Conservation (phyloP, 2,329 filamentous ascomycete genomes). For the Phialophora tarda region DNA sequence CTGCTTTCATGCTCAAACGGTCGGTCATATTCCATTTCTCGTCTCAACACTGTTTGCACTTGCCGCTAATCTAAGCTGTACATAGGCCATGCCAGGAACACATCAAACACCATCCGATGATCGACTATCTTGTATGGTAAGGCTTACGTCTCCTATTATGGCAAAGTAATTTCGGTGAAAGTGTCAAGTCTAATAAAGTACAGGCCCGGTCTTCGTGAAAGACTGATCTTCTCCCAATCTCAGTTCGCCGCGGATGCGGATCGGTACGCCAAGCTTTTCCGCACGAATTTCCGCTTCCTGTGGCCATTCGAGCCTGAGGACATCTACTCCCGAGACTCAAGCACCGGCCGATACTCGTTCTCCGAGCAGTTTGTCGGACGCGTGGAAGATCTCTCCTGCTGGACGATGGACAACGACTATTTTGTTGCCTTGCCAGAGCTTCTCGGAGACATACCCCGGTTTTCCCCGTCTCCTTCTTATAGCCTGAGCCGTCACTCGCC, state of each 20-base stretch:
- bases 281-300: neutral
- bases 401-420: slow-evolving; percentile 19
- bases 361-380: slow-evolving; percentile 16
- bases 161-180: neutral
- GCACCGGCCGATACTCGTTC: slow-evolving; percentile 16
- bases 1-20: neutral
- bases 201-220: neutral
- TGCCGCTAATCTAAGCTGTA: neutral
- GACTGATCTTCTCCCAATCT: neutral
- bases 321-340: neutral
- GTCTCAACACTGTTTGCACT: neutral
- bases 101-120: neutral
- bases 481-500: neutral
- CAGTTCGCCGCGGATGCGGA: neutral
- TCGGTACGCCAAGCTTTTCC: neutral
- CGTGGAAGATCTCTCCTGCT: slow-evolving; percentile 15
- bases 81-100: neutral
- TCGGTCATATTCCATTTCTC: neutral
- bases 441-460: slow-evolving; percentile 7
- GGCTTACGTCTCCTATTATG: neutral
- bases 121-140: neutral
- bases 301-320: neutral
- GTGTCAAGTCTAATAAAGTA: neutral
- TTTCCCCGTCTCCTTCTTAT: slow-evolving; percentile 6
- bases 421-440: slow-evolving; percentile 17